A percentile compares a stretch with the other conserved stretches of the same genome.
phyloP scores from a whole-genome alignment of 306 rosid genomes.

The Acacia crassicarpa region DNA sequence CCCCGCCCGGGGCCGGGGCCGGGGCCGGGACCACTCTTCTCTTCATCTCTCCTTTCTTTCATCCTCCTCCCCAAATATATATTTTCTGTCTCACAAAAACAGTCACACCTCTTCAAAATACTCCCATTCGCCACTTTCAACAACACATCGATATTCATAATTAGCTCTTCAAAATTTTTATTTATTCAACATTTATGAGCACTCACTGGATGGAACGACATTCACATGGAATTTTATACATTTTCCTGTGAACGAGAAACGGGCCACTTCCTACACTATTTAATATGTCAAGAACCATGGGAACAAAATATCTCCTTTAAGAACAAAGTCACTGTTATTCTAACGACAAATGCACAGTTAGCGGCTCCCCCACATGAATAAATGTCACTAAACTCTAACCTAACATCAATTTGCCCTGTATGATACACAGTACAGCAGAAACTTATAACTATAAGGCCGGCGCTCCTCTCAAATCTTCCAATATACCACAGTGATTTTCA shows the following conservation, averaged over 20 bases:
- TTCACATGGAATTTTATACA: background rate
- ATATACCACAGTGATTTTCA: slow-evolving; percentile 11
- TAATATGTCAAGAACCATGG: background rate
- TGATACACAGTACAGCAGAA: slow-evolving; percentile 17
- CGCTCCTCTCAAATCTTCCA: slow-evolving; percentile 14
- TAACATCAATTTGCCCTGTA: background rate
- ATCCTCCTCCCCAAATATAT: background rate
- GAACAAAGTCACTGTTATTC: background rate
- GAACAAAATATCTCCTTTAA: background rate
- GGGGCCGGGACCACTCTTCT: background rate
- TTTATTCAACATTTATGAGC: background rate
- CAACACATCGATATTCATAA: background rate
- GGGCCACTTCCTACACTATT: background rate
- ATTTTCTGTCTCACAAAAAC: background rate
- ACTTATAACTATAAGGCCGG: background rate
- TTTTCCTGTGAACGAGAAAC: background rate
- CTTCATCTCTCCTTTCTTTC: background rate
- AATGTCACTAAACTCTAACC: background rate
- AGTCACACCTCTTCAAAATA: background rate
- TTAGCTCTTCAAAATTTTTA: background rate
- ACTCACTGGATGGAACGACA: background rate
- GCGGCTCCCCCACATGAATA: background rate
- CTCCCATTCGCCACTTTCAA: background rate
- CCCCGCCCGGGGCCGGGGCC: too few relatives aligned
- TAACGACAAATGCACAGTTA: background rate